A percentile compares a stretch with the other conserved stretches of the same genome.
Conservation (phyloP, 2,329 filamentous ascomycete species). For the Didymella keratinophila region DNA sequence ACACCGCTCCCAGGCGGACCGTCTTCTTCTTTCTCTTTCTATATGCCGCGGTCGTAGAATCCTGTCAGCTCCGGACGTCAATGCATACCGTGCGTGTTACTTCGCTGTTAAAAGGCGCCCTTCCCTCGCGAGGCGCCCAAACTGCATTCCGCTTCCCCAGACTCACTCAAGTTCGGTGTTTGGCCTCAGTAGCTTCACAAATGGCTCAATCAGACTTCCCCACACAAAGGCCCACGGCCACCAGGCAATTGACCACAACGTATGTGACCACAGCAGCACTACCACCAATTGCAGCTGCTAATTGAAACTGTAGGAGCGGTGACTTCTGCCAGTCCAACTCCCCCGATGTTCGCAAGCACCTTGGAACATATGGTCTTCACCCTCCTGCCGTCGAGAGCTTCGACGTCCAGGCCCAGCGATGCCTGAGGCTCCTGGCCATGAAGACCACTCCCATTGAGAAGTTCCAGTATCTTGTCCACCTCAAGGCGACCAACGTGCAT, state of each 20-base stretch:
- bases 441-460: conserved; percentile 78
- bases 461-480: conserved; percentile 79
- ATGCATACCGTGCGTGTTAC: conserved; percentile 44
- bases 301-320: conserved; percentile 44
- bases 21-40: conserved; percentile 40
- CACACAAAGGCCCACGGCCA: conserved; percentile 46
- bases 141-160: conserved; percentile 26
- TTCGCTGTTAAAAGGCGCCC: conserved; percentile 46
- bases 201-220: conserved; percentile 45
- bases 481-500: conserved; percentile 79
- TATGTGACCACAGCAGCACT: conserved; percentile 27
- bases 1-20: conserved; percentile 31
- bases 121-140: conserved; percentile 33
- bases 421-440: conserved; percentile 75
- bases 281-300: conserved; percentile 18
- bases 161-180: conserved; percentile 30
- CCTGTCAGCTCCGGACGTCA: conserved; percentile 40
- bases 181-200: conserved; percentile 48
- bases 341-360: conserved; percentile 59
- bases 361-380: conserved; percentile 61
- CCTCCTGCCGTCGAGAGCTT: conserved; percentile 60
- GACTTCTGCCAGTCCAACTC: conserved; percentile 61
- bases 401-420: conserved; percentile 60
- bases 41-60: conserved; percentile 40
- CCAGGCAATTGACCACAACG: conserved; percentile 51